Conservation (phyloP, 169 alveolate genomes). For the Cryptosporidium meleagridis region DNA sequence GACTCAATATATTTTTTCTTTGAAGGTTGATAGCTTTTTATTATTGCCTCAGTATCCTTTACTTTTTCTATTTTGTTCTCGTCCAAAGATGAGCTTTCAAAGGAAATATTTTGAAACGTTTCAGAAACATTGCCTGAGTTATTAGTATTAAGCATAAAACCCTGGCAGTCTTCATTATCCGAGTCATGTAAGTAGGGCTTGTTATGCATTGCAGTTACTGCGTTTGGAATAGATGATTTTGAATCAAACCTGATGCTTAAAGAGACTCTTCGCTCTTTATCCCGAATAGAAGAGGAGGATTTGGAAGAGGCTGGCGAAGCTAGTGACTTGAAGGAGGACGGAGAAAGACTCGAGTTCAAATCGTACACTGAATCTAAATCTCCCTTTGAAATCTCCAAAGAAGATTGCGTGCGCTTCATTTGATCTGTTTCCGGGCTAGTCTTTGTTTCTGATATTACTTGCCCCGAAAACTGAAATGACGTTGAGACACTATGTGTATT, state of each 20-base stretch:
- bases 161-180: not conserved
- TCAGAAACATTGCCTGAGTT: not conserved
- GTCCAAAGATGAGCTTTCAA: not conserved
- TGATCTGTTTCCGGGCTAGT: not conserved
- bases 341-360: constrained; percentile 5
- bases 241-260: not conserved
- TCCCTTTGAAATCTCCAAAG: not conserved
- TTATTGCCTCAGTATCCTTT: not conserved
- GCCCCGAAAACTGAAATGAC: not conserved
- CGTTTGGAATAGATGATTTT: not conserved
- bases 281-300: not conserved
- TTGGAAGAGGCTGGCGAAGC: not conserved
- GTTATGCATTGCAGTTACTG: not conserved
- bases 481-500: not conserved
- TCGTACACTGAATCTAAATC: not conserved
- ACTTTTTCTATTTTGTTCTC: not conserved
- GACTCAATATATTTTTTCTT: constrained; percentile 19
- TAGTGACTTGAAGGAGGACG: not conserved
- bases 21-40: not conserved
- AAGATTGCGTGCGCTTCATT: not conserved
- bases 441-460: not conserved
- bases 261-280: not conserved
- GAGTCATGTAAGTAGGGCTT: not conserved
- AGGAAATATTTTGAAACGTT: not conserved
- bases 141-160: not conserved